A percentile compares a stretch with the other conserved stretches of the same genome.
These are phyloP conservation scores for Calonectria naviculata DNA, from an alignment of 2,329 filamentous ascomycete species.

Conservation along the genomic window DNA sequence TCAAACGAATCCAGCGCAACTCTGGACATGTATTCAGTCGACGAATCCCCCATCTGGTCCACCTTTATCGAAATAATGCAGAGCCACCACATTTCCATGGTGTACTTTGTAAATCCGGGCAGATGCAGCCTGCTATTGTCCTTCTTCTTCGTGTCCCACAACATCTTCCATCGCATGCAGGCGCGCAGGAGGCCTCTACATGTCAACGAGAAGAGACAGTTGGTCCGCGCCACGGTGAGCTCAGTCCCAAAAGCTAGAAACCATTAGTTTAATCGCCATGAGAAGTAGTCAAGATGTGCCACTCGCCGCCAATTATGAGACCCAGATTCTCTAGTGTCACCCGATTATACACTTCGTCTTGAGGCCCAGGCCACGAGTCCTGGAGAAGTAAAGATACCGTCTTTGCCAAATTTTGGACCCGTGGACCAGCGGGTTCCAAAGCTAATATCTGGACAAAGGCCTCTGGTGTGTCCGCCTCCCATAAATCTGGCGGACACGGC, in stretches of 20 bases:
- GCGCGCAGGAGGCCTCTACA: slow-evolving; percentile 9
- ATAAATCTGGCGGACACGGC: background rate
- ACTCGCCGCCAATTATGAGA: background rate
- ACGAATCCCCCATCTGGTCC: background rate
- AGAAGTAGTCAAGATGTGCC: background rate
- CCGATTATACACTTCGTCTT: background rate
- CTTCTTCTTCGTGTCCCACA: slow-evolving; percentile 12
- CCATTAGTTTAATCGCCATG: background rate
- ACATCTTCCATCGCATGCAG: slow-evolving; percentile 18
- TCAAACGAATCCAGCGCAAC: slow-evolving; percentile 9
- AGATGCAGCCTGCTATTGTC: background rate
- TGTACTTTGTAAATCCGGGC: slow-evolving; percentile 10
- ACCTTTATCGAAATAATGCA: slow-evolving; percentile 8
- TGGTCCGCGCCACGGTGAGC: slow-evolving; percentile 1
- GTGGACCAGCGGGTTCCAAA: background rate
- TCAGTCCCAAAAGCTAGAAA: background rate
- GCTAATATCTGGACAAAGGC: background rate
- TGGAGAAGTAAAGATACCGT: background rate
- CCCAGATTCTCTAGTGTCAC: background rate
- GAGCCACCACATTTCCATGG: slow-evolving; percentile 14
- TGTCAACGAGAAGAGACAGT: background rate
- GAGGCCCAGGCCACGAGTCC: background rate
- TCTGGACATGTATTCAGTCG: slow-evolving; percentile 5
- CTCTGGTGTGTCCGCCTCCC: slow-evolving; percentile 5
- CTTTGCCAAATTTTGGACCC: background rate